phyloP scores from a whole-genome alignment of 352 stramenopile genomes.

The Phytophthora pinifolia region DNA sequence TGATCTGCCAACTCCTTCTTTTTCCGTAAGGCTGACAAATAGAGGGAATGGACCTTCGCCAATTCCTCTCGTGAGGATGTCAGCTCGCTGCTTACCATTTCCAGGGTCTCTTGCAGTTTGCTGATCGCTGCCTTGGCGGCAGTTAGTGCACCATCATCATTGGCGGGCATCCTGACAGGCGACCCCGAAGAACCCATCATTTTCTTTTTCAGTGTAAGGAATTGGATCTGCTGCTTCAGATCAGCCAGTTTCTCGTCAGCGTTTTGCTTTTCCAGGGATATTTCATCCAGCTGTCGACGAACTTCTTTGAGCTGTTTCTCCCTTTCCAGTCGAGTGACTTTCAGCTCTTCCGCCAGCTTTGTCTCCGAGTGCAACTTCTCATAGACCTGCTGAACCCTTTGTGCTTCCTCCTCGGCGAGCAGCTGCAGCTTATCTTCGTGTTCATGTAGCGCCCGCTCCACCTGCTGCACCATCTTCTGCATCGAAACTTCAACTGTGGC shows the following conservation, averaged over 20 bases:
- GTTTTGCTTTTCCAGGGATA: slow-evolving; percentile 40
- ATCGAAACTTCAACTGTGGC: slow-evolving; percentile 22
- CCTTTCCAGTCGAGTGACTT: slow-evolving; percentile 23
- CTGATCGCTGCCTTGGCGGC: slow-evolving; percentile 38
- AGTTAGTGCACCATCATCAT: slow-evolving; percentile 11
- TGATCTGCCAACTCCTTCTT: slow-evolving; percentile 46
- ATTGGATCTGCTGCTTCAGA: slow-evolving; percentile 62
- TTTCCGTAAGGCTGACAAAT: slow-evolving; percentile 43
- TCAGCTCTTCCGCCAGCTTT: slow-evolving; percentile 46
- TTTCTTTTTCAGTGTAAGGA: slow-evolving; percentile 43
- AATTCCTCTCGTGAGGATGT: slow-evolving; percentile 43
- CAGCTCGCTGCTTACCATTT: slow-evolving; percentile 46
- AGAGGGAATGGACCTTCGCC: slow-evolving; percentile 38
- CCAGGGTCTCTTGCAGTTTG: slow-evolving; percentile 42
- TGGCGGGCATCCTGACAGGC: not conserved
- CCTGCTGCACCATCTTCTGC: slow-evolving; percentile 52
- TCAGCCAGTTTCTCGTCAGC: slow-evolving; percentile 34
- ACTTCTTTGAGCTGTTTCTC: slow-evolving; percentile 34
- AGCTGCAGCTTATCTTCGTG: slow-evolving; percentile 52
- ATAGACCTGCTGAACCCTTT: slow-evolving; percentile 56
- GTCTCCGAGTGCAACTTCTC: slow-evolving; percentile 52
- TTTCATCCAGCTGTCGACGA: slow-evolving; percentile 36
- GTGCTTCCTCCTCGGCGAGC: slow-evolving; percentile 44
- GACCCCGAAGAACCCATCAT: slow-evolving; percentile 28
- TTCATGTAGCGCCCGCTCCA: slow-evolving; percentile 46